phyloP scores from a whole-genome alignment of 116 monocot genomes.

The Dioscorea cayenensis region DNA sequence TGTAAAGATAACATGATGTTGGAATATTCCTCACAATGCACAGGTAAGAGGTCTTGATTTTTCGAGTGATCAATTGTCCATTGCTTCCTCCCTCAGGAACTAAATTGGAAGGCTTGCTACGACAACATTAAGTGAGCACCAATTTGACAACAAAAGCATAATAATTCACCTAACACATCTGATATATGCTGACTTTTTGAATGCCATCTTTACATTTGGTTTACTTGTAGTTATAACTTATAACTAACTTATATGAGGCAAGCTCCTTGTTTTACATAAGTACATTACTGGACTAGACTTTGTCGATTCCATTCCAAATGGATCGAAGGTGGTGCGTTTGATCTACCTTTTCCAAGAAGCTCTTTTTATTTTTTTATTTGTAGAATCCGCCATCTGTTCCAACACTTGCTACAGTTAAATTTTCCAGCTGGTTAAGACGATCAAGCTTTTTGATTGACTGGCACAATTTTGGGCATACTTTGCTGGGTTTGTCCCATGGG shows the following conservation, averaged over 20 bases:
- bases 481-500: slow-evolving; percentile 74
- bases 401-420: slow-evolving; percentile 88
- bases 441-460: slow-evolving; percentile 83
- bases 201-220: too few relatives aligned
- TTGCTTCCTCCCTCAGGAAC: slow-evolving; percentile 54
- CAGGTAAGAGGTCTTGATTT: slow-evolving; percentile 83
- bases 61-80: slow-evolving; percentile 48
- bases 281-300: not conserved
- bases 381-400: slow-evolving; percentile 99
- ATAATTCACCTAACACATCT: too few relatives aligned
- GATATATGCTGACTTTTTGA: too few relatives aligned
- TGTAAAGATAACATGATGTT: too few relatives aligned
- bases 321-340: slow-evolving; percentile 84
- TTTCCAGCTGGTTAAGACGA: slow-evolving; percentile 65
- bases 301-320: slow-evolving; percentile 34
- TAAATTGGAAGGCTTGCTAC: slow-evolving; percentile 65
- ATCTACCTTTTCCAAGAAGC: slow-evolving; percentile 50
- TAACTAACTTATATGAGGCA: not conserved
- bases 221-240: too few relatives aligned
- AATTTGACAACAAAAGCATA: not conserved
- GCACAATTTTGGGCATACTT: slow-evolving; percentile 95
- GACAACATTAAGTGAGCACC: slow-evolving; percentile 68
- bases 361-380: slow-evolving; percentile 30
- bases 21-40: not conserved
- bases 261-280: not conserved